phyloP scores from a whole-genome alignment of 345 rosid species.

The Corymbia maculata region DNA sequence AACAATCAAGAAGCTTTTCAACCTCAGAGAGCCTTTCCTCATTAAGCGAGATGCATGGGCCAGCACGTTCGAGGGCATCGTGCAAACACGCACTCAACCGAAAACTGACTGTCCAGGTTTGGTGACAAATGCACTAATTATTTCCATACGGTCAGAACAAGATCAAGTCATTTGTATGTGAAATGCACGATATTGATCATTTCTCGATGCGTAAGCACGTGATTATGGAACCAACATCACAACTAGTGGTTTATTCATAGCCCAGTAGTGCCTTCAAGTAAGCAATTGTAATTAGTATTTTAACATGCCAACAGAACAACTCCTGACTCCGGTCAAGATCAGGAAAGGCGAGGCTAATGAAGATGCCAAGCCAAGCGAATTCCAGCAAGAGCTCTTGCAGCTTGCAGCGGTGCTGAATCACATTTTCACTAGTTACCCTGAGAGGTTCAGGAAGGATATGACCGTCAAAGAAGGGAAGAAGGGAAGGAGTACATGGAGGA shows the following conservation, averaged over 20 bases:
- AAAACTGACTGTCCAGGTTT: conserved; percentile 83
- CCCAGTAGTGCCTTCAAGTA: not conserved
- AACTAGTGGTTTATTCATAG: not conserved
- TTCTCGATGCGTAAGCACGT: not conserved
- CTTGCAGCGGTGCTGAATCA: conserved; percentile 71
- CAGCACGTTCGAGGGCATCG: conserved; percentile 63
- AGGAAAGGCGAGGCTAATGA: conserved; percentile 57
- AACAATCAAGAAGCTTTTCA: conserved; percentile 74
- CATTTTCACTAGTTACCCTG: conserved; percentile 36
- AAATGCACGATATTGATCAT: not conserved
- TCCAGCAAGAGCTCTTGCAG: conserved; percentile 76
- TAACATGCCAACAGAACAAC: conserved; percentile 14
- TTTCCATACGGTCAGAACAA: not conserved
- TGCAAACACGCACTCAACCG: conserved; percentile 43
- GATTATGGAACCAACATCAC: not conserved
- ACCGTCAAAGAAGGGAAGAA: conserved; percentile 64
- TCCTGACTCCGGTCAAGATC: conserved; percentile 53
- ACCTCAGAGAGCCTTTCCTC: conserved; percentile 54
- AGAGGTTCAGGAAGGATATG: conserved; percentile 45
- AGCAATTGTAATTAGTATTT: not conserved
- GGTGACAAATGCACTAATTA: not conserved
- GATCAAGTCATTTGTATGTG: not conserved
- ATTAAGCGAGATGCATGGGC: conserved; percentile 91
- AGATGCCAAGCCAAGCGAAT: conserved; percentile 54
- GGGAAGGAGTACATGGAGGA: conserved; percentile 61